Evolutionary conservation across 2,329 filamentous ascomycete species (phyloP).

Genomic region (Aureobasidium sp.): DNA sequence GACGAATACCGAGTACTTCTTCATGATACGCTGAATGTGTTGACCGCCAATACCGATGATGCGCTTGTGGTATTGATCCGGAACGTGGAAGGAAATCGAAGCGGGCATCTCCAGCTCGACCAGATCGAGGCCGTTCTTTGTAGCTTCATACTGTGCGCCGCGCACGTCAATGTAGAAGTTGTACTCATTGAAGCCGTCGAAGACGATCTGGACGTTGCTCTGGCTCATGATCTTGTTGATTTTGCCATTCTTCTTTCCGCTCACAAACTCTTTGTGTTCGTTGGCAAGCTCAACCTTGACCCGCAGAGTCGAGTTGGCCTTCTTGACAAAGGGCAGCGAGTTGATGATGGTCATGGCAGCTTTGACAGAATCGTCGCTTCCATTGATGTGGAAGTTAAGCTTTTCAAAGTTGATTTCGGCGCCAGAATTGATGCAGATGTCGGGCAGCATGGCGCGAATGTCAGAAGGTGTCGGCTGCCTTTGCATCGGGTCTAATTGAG

Average conservation of each 20-base stretch:
- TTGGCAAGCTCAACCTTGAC: constrained; percentile 99
- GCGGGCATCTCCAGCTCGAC: constrained; percentile 99
- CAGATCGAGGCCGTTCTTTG: constrained; percentile 83
- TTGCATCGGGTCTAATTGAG: constrained; percentile 62
- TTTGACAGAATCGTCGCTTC: constrained; percentile 94
- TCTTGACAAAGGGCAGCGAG: constrained; percentile 80
- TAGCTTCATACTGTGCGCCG: constrained; percentile 83
- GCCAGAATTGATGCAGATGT: constrained; percentile 93
- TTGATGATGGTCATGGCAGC: constrained; percentile 90
- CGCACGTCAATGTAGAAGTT: constrained; percentile 99
- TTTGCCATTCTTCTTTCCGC: constrained; percentile 99
- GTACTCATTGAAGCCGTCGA: constrained; percentile 98
- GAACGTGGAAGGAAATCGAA: constrained; percentile 97
- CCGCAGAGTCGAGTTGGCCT: constrained; percentile 83
- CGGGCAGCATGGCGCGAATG: constrained; percentile 81
- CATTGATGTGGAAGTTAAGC: constrained; percentile 86
- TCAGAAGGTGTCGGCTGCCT: constrained; percentile 59
- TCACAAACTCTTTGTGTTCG: constrained; percentile 99
- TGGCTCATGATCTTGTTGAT: constrained; percentile 99
- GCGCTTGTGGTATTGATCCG: constrained; percentile 97
- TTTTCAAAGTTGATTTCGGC: constrained; percentile 94
- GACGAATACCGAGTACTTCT: constrained; percentile 99
- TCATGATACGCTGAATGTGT: constrained; percentile 99
- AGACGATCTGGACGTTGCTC: constrained; percentile 98
- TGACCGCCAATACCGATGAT: constrained; percentile 98